Evolutionary conservation across 2,329 filamentous ascomycete species (phyloP).

Genomic region (Beauveria bassiana): DNA sequence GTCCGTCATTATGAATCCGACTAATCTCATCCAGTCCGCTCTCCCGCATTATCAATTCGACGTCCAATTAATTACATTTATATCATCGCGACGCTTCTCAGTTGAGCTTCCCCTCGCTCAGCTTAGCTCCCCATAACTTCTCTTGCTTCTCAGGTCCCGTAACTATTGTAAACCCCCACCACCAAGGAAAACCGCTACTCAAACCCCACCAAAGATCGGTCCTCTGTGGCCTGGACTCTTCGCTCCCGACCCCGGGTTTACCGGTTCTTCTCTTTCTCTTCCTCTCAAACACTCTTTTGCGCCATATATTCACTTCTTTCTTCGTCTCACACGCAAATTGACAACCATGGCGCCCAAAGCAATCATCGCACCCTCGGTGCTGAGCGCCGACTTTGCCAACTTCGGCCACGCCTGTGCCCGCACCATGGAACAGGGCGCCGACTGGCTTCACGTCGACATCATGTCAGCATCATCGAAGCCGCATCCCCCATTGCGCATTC

Average conservation of each 20-base stretch:
- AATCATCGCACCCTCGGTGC: constrained; percentile 96
- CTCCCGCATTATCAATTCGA: too few relatives aligned
- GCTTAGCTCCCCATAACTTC: neutral
- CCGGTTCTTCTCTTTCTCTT: neutral
- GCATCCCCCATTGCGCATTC: neutral
- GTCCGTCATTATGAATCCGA: too few relatives aligned
- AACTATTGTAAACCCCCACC: neutral
- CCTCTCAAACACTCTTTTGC: neutral
- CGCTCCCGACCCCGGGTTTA: neutral
- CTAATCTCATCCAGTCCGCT: too few relatives aligned
- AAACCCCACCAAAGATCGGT: constrained; percentile 3
- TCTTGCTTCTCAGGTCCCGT: too few relatives aligned
- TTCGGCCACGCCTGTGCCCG: constrained; percentile 79
- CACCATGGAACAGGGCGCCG: constrained; percentile 79
- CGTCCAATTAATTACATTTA: too few relatives aligned
- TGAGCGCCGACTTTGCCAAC: constrained; percentile 89
- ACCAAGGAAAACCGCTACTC: neutral
- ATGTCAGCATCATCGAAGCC: constrained; percentile 41
- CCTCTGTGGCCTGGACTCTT: neutral
- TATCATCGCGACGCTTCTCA: too few relatives aligned
- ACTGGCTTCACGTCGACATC: constrained; percentile 95
- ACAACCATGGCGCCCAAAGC: constrained; percentile 72
- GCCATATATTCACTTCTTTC: neutral
- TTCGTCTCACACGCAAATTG: neutral
- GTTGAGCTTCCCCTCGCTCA: neutral